Base-by-base conservation (phyloP, 2,329 filamentous ascomycete species). In the Penicillium sp. region DNA sequence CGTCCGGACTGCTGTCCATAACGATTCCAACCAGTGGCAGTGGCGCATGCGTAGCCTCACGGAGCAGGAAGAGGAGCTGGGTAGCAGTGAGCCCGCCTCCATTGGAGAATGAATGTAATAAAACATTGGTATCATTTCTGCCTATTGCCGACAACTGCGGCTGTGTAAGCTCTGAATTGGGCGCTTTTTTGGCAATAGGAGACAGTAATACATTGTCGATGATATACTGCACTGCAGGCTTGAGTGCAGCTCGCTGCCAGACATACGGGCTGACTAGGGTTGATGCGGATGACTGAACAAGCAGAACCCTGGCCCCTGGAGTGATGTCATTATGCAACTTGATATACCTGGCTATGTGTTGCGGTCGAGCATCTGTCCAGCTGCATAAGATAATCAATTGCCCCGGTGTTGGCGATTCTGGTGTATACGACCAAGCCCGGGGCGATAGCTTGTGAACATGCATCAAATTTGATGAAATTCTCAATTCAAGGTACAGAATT, bases 71-170 rank as follows among this genome's bases (percentile, higher is more conserved):
- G 35, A 61, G 45, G 16, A 72, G 51, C 28, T 64, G 61, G 0
- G 61, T 60, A 3, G 64, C 63, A 8, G 58, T 63, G 16, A 64
- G 63, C 6, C 63, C 62, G 24, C 70, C 69, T 16, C 69, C 70
- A 55, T 72, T 72, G 9, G 68, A 71, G 56, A 70, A 71, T 21
- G 61, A 58, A 57, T 72, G 70, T 5, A 71, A 59, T 11, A 70
- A 23, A 3, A 68, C 21, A 3, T 63, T 52, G 23, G 42, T 28
- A n/a, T 33, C 35, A 14, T 30, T 30, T 40, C 20, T 40, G 18
- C 30, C 1, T 26, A 47, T 23, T 8, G 4, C 18, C 8, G 38
- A 28, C 16, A 18, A 8, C 18, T 43, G 18, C n/a, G 18, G 16
- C 12, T 16, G 16, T 8, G 16, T 18, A 7, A 21, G 5, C 40